Base-by-base conservation (phyloP, 2,329 filamentous ascomycete genomes). In the Aureobasidium vineae region DNA sequence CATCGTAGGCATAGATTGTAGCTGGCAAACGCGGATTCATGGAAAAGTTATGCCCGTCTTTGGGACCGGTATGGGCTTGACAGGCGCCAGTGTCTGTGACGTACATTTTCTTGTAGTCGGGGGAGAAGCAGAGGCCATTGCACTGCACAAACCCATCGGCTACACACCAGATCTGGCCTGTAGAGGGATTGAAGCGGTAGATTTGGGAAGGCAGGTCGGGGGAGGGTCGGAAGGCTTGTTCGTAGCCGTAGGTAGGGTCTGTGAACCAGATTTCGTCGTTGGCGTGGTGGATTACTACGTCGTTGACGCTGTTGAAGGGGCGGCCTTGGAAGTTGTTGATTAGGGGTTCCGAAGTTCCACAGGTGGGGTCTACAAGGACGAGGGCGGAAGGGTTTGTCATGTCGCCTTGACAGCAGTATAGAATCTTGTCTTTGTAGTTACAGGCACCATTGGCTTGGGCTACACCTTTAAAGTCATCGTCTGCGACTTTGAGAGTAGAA, bases 221-320 rank as follows among this genome's bases (percentile, higher is more conserved):
- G 6, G 73, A 69, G 0, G 82, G 82, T 0, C 86, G 79, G 70
- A 88, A 87, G 28, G 84, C 79, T 71, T 88, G 86, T 49, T 84
- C 78, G 68, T 79, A 84, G 3, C 85, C 86, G 69, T 88, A 88
- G 8, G 82, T 79, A 0, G 84, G 82, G 67, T 89, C 86, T 1
- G 86, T 88, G 70, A 89, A 88, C 77, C 86, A 89, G n/a, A 88
- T 76, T 31, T 85, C 81, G n/a, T 80, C 79, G 66, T 82, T 86
- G 19, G 13, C 74, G 73, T 36, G 85, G 69, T 86, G 81, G 63
- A 85, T 73, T 1, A 79, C 77, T 0, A 83, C 78, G 65, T 88
- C 85, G 69, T 87, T 87, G 4, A 86, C 72, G 0, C 84, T 86
- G 73, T 82, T 85, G 75, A 87, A 87, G 50, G 84, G 71, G 80